phyloP scores from a whole-genome alignment of 2,329 filamentous ascomycete species.

The Paradendryphiella salina region DNA sequence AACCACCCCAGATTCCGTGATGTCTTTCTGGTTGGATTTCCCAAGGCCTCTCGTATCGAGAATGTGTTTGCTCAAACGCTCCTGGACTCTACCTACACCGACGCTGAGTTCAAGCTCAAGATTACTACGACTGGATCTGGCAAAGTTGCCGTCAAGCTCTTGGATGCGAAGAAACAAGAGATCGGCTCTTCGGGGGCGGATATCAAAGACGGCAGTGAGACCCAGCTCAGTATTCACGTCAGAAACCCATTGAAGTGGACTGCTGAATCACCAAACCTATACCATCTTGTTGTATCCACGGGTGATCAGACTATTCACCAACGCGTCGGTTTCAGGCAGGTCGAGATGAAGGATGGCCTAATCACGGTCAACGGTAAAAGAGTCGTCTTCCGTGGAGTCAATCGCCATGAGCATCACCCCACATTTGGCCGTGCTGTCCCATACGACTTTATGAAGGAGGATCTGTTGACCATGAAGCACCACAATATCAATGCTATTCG shows the following conservation, averaged over 20 bases:
- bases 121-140: slow-evolving; percentile 50
- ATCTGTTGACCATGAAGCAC: slow-evolving; percentile 69
- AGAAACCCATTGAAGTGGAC: slow-evolving; percentile 67
- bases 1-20: slow-evolving; percentile 64
- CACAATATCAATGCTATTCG: slow-evolving; percentile 73
- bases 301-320: slow-evolving; percentile 53
- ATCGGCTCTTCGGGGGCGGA: slow-evolving; percentile 18
- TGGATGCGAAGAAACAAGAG: slow-evolving; percentile 47
- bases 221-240: slow-evolving; percentile 50
- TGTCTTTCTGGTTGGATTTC: slow-evolving; percentile 64
- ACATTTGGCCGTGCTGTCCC: slow-evolving; percentile 65
- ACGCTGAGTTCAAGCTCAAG: slow-evolving; percentile 56
- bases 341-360: slow-evolving; percentile 64
- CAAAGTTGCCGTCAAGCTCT: slow-evolving; percentile 51
- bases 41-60: slow-evolving; percentile 56
- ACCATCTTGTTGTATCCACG: slow-evolving; percentile 55
- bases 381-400: slow-evolving; percentile 66
- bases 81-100: slow-evolving; percentile 57
- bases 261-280: slow-evolving; percentile 67
- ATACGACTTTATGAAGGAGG: slow-evolving; percentile 62
- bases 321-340: slow-evolving; percentile 64
- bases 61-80: slow-evolving; percentile 61
- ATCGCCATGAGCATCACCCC: slow-evolving; percentile 72
- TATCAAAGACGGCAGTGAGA: slow-evolving; percentile 17
- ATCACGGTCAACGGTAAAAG: slow-evolving; percentile 65